Conservation (phyloP, 495 filamentous ascomycete genomes). For the Penicillium bovifimosum region DNA sequence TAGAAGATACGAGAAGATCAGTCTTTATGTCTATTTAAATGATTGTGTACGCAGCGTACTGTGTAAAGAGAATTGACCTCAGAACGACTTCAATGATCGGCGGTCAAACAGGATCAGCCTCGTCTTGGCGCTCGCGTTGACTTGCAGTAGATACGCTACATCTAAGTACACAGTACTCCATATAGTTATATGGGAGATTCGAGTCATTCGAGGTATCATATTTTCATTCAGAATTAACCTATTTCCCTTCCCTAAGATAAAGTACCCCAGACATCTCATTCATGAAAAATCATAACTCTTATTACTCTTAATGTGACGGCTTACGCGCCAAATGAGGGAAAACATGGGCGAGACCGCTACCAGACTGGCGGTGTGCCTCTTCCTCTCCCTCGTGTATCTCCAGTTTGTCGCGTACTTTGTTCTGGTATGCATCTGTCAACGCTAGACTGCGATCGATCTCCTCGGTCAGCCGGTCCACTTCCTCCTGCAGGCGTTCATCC, state of each 20-base stretch:
- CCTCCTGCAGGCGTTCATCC: conserved; percentile 51
- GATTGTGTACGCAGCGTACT: too few relatives aligned
- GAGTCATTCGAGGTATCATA: too few relatives aligned
- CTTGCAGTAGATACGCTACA: background rate
- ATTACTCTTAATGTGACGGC: conserved; percentile 10
- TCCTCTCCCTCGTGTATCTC: conserved; percentile 1
- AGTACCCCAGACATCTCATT: background rate
- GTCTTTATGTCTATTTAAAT: too few relatives aligned
- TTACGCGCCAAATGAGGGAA: conserved; percentile 38
- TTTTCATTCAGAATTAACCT: background rate
- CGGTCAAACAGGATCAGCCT: background rate
- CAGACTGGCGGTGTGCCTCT: conserved; percentile 4
- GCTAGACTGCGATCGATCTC: conserved; percentile 49
- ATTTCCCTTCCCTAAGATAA: background rate
- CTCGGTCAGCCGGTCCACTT: conserved; percentile 48
- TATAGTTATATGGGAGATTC: too few relatives aligned
- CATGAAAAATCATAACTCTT: conserved; percentile 7
- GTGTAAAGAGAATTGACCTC: too few relatives aligned
- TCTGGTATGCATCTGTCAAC: conserved; percentile 41
- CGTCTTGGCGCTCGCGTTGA: conserved; percentile 5
- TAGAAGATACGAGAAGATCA: too few relatives aligned
- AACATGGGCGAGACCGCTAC: conserved; percentile 34
- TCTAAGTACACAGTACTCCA: too few relatives aligned
- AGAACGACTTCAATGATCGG: background rate
- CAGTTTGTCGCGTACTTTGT: conserved; percentile 37